A percentile compares a stretch with the other conserved stretches of the same genome.
Evolutionary conservation across 1,284 basidiomycete genomes (phyloP).

Genomic region (Earliella scabrosa): DNA sequence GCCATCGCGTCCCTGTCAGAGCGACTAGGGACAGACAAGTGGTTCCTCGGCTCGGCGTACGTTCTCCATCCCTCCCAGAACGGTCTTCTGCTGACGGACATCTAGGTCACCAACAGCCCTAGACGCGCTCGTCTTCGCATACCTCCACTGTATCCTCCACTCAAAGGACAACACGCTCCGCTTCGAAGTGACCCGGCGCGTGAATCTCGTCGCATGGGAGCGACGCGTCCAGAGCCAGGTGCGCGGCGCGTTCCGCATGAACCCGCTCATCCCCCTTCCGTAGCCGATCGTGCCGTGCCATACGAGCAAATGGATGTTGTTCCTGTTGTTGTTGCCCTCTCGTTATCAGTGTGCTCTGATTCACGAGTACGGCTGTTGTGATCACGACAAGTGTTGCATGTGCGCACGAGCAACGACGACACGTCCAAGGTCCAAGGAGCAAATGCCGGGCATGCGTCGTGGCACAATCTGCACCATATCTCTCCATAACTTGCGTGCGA

Average conservation of each 20-base stretch:
- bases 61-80: constrained; percentile 29
- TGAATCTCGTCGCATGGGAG: constrained; percentile 81
- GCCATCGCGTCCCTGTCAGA: constrained; percentile 74
- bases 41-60: constrained; percentile 79
- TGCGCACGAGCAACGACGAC: too few species aligned
- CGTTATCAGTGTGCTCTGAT: too few species aligned
- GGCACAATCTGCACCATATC: too few species aligned
- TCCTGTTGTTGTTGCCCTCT: background rate
- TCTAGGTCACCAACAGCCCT: constrained; percentile 71
- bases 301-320: background rate
- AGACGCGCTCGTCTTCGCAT: constrained; percentile 80
- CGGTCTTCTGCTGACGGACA: constrained; percentile 9
- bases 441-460: too few species aligned
- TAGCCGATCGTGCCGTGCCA: background rate
- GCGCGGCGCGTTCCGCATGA: constrained; percentile 49
- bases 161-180: constrained; percentile 53
- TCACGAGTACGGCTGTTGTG: too few species aligned
- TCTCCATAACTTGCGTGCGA: too few species aligned
- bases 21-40: constrained; percentile 71
- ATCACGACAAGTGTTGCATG: too few species aligned
- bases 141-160: constrained; percentile 67
- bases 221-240: constrained; percentile 64
- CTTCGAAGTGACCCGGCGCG: constrained; percentile 66
- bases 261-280: background rate
- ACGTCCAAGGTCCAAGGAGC: too few species aligned